Base-by-base conservation (phyloP, 1,284 basidiomycete genomes). In the Naganishia sp. region DNA sequence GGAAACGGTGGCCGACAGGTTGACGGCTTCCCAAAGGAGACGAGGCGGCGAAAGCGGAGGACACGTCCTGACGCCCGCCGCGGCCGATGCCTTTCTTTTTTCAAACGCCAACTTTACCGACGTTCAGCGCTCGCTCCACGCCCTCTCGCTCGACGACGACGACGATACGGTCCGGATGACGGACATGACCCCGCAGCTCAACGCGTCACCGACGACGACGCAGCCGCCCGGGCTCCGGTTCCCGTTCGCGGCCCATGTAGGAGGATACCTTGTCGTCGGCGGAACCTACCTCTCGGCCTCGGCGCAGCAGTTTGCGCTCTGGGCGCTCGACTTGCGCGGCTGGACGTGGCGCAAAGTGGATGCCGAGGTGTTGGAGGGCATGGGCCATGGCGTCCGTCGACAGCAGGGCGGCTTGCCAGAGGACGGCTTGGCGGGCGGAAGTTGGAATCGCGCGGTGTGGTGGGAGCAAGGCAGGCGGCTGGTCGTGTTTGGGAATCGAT, bases 181-280 rank as follows among this genome's bases (percentile, higher is more conserved):
- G 36, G n/a, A 49, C 53, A 10, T 61, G 15, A 49, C 57, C 5
- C 2, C 57, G 31, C 33, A 25, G 6, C 59, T 52, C 28, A 15
- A 11, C 3, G 36, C 36, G 9, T 39, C 36, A 2, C 36, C 36
- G 9, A 10, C 36, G 13, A 39, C 36, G 10, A 44, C 57, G 69
- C 88, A 92, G 70, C 94, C 94, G 33, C 94, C 92, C 0, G 94
- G 94, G 16, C 85, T 96, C 55, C 88, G 94, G 10, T 97, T 97
- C 80, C 94, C 94, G 9, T 90, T 91, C 0, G 94, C 93, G 23
- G 90, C 90, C 44, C 87, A 95, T 69, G 82, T 95, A 23, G 93
- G 93, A 33, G 87, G 86, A 46, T 87, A 94, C 77, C 86, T 96
- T 73, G 88, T 94, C 75, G 87, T 94, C 59, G 90, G 90, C 15